A percentile compares a stretch with the other conserved stretches of the same genome.
Conservation (phyloP, 1,284 basidiomycete genomes). For the Apiotrichum sp. region DNA sequence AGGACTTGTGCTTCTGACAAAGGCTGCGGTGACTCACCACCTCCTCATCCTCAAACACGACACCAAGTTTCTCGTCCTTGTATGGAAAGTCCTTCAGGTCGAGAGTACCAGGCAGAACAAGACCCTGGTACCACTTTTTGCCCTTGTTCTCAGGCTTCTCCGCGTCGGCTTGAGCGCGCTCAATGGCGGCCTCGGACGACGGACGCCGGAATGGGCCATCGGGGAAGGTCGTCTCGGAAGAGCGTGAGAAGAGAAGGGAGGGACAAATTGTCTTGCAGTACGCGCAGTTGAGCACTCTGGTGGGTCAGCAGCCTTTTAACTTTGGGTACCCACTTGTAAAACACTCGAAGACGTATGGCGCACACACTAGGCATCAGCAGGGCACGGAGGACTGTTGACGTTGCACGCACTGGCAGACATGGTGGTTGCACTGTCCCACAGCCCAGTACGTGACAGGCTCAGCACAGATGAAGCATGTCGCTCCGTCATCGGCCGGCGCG, state of each 20-base stretch:
- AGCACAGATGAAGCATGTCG: slow-evolving; percentile 89
- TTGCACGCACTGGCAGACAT: slow-evolving; percentile 47
- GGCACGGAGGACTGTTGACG: neutral
- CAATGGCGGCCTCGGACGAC: slow-evolving; percentile 44
- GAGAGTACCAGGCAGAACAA: slow-evolving; percentile 38
- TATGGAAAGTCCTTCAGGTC: slow-evolving; percentile 49
- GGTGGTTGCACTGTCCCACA: slow-evolving; percentile 82
- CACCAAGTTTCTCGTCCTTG: slow-evolving; percentile 69
- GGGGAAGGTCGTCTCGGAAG: slow-evolving; percentile 59
- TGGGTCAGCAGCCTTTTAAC: neutral
- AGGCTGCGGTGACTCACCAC: slow-evolving; percentile 55
- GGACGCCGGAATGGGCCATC: slow-evolving; percentile 55
- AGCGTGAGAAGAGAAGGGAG: slow-evolving; percentile 73
- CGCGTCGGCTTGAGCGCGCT: slow-evolving; percentile 31
- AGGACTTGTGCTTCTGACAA: no score
- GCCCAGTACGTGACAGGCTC: slow-evolving; percentile 88
- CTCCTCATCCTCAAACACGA: slow-evolving; percentile 82
- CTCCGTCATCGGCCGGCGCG: slow-evolving; percentile 47
- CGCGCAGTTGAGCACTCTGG: slow-evolving; percentile 72
- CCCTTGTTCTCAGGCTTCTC: slow-evolving; percentile 37
- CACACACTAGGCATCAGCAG: slow-evolving; percentile 64
- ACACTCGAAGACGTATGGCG: slow-evolving; percentile 76
- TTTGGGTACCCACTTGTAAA: slow-evolving; percentile 63
- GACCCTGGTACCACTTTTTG: slow-evolving; percentile 35
- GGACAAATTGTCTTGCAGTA: slow-evolving; percentile 92